Conservation (phyloP, 768 basidiomycete species). For the Boletus huronensis region DNA sequence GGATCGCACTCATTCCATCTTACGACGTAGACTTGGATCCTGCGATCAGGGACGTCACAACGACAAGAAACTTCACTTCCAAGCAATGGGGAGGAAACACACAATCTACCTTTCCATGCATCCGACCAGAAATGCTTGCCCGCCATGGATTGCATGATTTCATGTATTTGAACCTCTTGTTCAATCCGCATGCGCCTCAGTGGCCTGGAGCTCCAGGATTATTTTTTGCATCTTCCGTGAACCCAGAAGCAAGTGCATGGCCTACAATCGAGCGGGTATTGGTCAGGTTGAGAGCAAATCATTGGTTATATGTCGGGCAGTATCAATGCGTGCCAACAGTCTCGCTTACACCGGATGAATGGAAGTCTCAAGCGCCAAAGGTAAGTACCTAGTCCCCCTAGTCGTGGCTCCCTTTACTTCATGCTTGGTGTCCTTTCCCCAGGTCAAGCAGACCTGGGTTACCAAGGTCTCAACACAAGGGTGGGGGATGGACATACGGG, state of each 20-base stretch:
- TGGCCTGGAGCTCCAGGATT: slow-evolving; percentile 17
- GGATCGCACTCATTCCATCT: slow-evolving; percentile 1
- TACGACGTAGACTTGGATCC: slow-evolving; percentile 14
- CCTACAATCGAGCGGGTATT: neutral
- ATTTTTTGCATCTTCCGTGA: slow-evolving; percentile 10
- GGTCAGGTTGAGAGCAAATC: slow-evolving; percentile 10
- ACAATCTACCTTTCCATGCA: slow-evolving; percentile 11
- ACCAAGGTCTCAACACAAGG: slow-evolving; percentile 12
- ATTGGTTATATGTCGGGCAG: slow-evolving; percentile 21
- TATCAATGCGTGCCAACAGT: slow-evolving; percentile 12
- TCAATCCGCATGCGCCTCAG: slow-evolving; percentile 18
- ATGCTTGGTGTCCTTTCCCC: neutral
- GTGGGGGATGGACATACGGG: slow-evolving; percentile 12
- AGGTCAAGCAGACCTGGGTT: slow-evolving; percentile 22
- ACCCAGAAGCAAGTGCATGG: neutral
- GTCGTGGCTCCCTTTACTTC: neutral
- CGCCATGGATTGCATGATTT: slow-evolving; percentile 18
- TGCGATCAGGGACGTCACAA: slow-evolving; percentile 15
- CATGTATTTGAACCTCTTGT: slow-evolving; percentile 16
- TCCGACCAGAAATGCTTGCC: slow-evolving; percentile 8
- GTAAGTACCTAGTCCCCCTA: neutral
- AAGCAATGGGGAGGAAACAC: slow-evolving; percentile 18
- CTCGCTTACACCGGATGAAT: slow-evolving; percentile 11
- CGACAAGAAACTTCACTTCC: slow-evolving; percentile 15
- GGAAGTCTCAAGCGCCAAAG: slow-evolving; percentile 17